These are phyloP conservation scores for Mortierella sp. DNA, from an alignment of 371 early-diverging fungal genomes.

Conservation along the genomic window DNA sequence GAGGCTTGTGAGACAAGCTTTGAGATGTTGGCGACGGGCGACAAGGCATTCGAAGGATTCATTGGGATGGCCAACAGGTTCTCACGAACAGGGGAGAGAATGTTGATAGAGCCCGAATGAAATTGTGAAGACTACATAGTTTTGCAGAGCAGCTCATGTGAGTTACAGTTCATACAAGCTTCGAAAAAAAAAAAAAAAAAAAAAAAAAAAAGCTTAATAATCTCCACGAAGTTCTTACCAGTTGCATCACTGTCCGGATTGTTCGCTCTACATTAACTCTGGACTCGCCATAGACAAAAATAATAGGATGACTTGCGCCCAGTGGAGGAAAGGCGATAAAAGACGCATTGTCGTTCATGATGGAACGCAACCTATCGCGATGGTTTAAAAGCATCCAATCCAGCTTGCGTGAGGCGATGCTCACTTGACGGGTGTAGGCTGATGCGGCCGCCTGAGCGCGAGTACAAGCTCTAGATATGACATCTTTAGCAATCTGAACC, in stretches of 20 bases:
- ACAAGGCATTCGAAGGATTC: slow-evolving; percentile 19
- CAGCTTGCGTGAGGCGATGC: slow-evolving; percentile 70
- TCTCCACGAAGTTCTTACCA: slow-evolving; percentile 63
- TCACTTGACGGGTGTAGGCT: slow-evolving; percentile 47
- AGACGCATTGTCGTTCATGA: slow-evolving; percentile 83
- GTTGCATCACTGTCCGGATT: slow-evolving; percentile 75
- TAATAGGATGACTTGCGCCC: slow-evolving; percentile 66
- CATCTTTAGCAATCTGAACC: slow-evolving; percentile 49
- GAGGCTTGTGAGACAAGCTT: slow-evolving; percentile 67
- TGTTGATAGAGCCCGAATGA: slow-evolving; percentile 49
- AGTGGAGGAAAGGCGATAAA: slow-evolving; percentile 73
- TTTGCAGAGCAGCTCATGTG: background rate
- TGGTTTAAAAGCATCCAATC: slow-evolving; percentile 83
- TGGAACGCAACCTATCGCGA: slow-evolving; percentile 71
- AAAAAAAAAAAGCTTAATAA: background rate
- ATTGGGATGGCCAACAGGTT: slow-evolving; percentile 20
- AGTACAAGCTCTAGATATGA: slow-evolving; percentile 15
- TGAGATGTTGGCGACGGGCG: slow-evolving; percentile 60
- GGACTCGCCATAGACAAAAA: slow-evolving; percentile 77
- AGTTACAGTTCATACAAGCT: background rate
- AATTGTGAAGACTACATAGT: slow-evolving; percentile 43
- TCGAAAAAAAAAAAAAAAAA: background rate
- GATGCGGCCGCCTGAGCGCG: slow-evolving; percentile 37
- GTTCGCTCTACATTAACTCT: slow-evolving; percentile 81
- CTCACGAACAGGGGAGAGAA: slow-evolving; percentile 44